Evolutionary conservation across 352 stramenopile species (phyloP), one percentile per base, ranked within the genome.

Genomic region (Pythium sp.): DNA sequence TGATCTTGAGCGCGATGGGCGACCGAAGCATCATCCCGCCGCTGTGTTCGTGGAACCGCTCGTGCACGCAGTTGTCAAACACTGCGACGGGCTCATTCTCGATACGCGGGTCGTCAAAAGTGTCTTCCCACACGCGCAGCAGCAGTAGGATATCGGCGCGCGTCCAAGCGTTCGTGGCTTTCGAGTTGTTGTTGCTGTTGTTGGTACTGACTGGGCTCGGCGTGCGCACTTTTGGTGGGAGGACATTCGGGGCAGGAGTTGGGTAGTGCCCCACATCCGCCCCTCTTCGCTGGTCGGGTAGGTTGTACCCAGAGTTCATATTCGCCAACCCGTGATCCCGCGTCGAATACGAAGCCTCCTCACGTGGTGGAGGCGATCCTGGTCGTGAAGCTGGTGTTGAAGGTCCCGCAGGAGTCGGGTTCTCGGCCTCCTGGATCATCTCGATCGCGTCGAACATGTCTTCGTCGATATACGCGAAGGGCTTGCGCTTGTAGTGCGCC

Each of bases 401-500:
- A 32, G 28, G 43, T 34, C 20, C 28, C n/a, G 58, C 28, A 53
- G 20, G 2, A 22, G 15, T 22, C 8, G 58, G 38, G 43, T 70
- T 47, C 36, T 70, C 64, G 20, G 36, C 22, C 32, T 43, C 34
- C 24, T 60, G 64, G 43, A 69, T 69, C 55, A 64, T 28, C 64
- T 60, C 64, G 32, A 70, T 55, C 11, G 64, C 64, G 24, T 70
- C 64, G 8, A 70, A 70, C 46, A 70, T 70, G 57, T 70, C 46
- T 30, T 64, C 43, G 57, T 70, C 57, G 20, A 70, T 70, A 46
- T 61, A 70, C 18, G 57, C 64, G 12, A 70, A 70, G 8, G 64
- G 64, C 34, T 70, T 70, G 32, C 57, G 64, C 58, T 60, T 70
- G 57, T 65, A 70, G 57, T 70, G 65, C 46, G 57, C 34, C 4